Evolutionary conservation across 345 rosid species (phyloP), one percentile per base, ranked within the genome.

Genomic region (Euphorbia tirucalli): DNA sequence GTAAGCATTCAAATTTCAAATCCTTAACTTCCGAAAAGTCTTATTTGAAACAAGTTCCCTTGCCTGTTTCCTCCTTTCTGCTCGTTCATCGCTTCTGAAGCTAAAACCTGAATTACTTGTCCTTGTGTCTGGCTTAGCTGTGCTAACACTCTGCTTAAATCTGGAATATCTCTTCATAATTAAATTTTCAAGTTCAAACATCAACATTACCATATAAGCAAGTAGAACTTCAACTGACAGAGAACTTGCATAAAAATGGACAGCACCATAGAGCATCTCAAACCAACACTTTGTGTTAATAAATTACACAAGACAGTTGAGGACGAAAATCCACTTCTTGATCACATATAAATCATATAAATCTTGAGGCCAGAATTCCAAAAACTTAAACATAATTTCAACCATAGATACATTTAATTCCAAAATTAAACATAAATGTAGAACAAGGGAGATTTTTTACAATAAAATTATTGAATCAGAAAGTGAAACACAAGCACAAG

Each of bases 51-150:
- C 30, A 65, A 49, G 63, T 58, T 73, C 39, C n/a, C 78, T 57
- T 83, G 84, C 98, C 92, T 91, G 90, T 85, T 85, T 93, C 86
- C 96, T 84, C 77, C 84, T 87, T 80, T 84, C 91, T 30, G 96
- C 98, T 56, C 96, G 85, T 75, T 87, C 91, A 56, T 78, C 75
- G 71, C 93, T 76, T 74, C 78, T 88, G 86, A 93, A 88, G 72
- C 61, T 81, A 81, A 91, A 89, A 69, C 65, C 66, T 56, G 78
- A 61, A 64, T 82, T 74, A 68, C 27, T 69, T 62, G 84, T 57
- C 83, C 79, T 85, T 60, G 44, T 74, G 35, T 82, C 85, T 54
- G 81, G 75, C 82, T 85, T 93, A 69, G 76, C 18, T 44, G 81
- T 80, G 75, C 61, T 63, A 24, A 44, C 68, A 66, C 76, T 71